Base-by-base conservation (phyloP, 805 yeast genomes). In the Cyberlindnera euphorbiiphila region DNA sequence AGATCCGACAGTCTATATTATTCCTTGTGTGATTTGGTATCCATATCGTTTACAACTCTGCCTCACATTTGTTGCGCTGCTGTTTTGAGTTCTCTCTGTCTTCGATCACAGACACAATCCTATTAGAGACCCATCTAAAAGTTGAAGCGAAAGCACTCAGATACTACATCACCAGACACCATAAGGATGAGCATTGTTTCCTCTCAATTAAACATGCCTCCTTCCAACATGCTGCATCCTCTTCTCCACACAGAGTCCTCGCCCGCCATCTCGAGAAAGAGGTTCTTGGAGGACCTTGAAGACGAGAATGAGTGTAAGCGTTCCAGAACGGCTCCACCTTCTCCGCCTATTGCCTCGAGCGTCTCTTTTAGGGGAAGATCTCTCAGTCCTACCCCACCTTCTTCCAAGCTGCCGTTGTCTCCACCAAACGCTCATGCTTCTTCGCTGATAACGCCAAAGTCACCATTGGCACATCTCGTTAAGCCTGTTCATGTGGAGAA, bases 261-360 rank as follows among this genome's bases (percentile, higher is more conserved):
- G 23, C 34, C 45, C 16, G 18, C 43, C 4, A 30, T 40, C 29
- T 37, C 36, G 36, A 50, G 55, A 41, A 54, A 54, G 41, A 51
- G 59, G 43, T 50, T 48, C 25, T 28, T 51, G 24, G 54, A 51
- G 14, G 54, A 48, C 19, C 30, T 47, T 11, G 50, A 47, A 14
- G 46, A 40, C 9, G 39, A 39, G 14, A 42, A 34, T 7, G 43
- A 42, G 11, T 32, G 34, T 34, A 69, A 69, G 49, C 55, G 70
- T 34, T 59, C 71, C n/a, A 59, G 65, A 49, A 68, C 73, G 9
- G 72, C 73, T 4, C 73, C 74, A 23, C 69, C 73, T 10, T 65
- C 69, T 13, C 65, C 66, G 9, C 68, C 65, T n/a, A 50, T 51
- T 18, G 41, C 34, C 22, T 5, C 41, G 9, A 20, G 32, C 12